Evolutionary conservation across 129 eudicot species (phyloP).

Genomic region (Chrysanthemum seticuspe): DNA sequence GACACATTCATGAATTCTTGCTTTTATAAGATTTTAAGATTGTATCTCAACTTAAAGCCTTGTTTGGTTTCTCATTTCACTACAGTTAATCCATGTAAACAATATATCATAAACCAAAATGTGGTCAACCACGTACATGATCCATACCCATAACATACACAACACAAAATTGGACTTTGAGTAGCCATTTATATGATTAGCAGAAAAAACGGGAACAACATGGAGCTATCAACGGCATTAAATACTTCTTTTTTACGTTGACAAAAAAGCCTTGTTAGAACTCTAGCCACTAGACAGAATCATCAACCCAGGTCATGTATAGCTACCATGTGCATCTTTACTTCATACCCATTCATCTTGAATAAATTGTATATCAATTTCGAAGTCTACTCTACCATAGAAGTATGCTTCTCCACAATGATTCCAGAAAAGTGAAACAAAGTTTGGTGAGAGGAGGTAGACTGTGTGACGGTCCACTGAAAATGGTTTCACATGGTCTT

Average conservation of each 20-base stretch:
- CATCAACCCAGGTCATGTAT: no score
- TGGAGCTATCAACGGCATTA: background rate
- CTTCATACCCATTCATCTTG: slow-evolving; percentile 7
- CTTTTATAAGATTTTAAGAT: no score
- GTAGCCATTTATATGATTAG: slow-evolving; percentile 11
- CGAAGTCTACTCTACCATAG: slow-evolving; percentile 34
- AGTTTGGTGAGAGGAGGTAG: slow-evolving; percentile 81
- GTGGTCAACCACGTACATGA: slow-evolving; percentile 4
- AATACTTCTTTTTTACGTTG: background rate
- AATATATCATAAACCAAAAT: background rate
- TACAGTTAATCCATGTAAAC: background rate
- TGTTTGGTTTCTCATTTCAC: no score
- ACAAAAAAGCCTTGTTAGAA: background rate
- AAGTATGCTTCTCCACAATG: slow-evolving; percentile 63
- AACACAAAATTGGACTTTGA: slow-evolving; percentile 4
- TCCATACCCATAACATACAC: slow-evolving; percentile 16
- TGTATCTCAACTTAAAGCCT: no score
- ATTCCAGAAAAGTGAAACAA: slow-evolving; percentile 70
- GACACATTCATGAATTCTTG: no score
- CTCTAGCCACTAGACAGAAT: no score
- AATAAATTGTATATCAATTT: background rate
- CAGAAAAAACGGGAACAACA: background rate
- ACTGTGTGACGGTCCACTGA: slow-evolving; percentile 79
- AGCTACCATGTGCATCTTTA: background rate
- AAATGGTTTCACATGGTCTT: slow-evolving; percentile 72